phyloP scores from a whole-genome alignment of 805 yeast genomes.

The Scheffersomyces ergatensis region DNA sequence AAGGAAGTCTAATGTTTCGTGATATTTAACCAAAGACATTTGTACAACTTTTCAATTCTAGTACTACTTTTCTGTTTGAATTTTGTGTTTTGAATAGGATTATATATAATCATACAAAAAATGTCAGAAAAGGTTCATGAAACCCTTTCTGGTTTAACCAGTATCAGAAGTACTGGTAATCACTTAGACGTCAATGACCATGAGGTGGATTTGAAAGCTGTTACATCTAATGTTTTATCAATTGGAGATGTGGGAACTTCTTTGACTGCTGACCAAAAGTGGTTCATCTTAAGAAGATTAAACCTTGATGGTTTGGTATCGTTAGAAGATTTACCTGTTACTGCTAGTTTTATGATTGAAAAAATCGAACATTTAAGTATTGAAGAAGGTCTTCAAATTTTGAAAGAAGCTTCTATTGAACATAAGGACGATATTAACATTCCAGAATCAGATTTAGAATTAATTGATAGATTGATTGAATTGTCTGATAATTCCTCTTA shows the following conservation, averaged over 20 bases:
- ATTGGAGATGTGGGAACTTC: constrained; percentile 4
- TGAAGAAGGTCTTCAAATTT: constrained; percentile 38
- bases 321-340: constrained; percentile 26
- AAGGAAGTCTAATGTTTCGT: too few species aligned
- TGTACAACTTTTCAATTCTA: too few species aligned
- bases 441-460: constrained; percentile 27
- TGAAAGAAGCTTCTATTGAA: constrained; percentile 35
- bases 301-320: constrained; percentile 22
- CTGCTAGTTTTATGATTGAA: constrained; percentile 39
- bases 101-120: too few species aligned
- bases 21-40: too few species aligned
- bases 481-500: too few species aligned
- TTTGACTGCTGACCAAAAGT: too few species aligned
- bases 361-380: constrained; percentile 31
- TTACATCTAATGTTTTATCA: constrained; percentile 18
- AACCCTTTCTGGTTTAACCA: too few species aligned
- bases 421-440: constrained; percentile 50
- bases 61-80: too few species aligned
- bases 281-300: constrained; percentile 24
- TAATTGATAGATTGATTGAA: too few species aligned
- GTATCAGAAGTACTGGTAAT: constrained; percentile 7
- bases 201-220: constrained; percentile 14
- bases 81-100: too few species aligned
- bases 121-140: too few species aligned
- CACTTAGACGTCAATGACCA: constrained; percentile 9